Evolutionary conservation across 1,284 basidiomycete species (phyloP).

Genomic region (Gomphus sp.): DNA sequence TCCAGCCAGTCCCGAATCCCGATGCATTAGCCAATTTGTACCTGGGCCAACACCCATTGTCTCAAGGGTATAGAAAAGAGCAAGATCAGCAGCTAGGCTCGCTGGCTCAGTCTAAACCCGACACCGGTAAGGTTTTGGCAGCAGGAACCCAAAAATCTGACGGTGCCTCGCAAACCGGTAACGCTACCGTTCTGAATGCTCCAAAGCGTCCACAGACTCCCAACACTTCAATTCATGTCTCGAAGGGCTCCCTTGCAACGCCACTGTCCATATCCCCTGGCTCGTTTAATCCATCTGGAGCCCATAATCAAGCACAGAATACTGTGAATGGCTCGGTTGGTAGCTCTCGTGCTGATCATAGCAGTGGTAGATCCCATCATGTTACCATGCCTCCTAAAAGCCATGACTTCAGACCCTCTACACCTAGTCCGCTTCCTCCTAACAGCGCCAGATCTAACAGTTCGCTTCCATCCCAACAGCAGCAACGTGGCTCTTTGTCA

Average conservation of each 20-base stretch:
- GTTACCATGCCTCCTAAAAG: background rate
- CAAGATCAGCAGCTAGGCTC: background rate
- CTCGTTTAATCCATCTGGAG: background rate
- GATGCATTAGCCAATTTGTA: constrained; percentile 52
- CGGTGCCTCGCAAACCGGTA: background rate
- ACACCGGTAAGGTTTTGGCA: background rate
- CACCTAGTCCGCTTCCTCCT: background rate
- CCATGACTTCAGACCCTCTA: background rate
- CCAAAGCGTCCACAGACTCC: background rate
- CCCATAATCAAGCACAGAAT: background rate
- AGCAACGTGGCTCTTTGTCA: background rate
- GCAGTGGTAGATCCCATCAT: background rate
- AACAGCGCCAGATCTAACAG: background rate
- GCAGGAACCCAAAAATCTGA: background rate
- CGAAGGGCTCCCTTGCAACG: background rate
- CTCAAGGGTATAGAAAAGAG: background rate
- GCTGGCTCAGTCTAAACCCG: background rate
- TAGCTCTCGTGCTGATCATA: background rate
- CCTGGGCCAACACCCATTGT: constrained; percentile 31
- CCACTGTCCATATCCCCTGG: background rate
- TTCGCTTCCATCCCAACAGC: background rate
- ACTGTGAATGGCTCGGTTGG: background rate
- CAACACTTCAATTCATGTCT: background rate
- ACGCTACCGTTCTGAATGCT: background rate
- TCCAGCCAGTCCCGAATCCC: constrained; percentile 54